phyloP scores from a whole-genome alignment of 257 asterid genomes.

The Vinca minor region DNA sequence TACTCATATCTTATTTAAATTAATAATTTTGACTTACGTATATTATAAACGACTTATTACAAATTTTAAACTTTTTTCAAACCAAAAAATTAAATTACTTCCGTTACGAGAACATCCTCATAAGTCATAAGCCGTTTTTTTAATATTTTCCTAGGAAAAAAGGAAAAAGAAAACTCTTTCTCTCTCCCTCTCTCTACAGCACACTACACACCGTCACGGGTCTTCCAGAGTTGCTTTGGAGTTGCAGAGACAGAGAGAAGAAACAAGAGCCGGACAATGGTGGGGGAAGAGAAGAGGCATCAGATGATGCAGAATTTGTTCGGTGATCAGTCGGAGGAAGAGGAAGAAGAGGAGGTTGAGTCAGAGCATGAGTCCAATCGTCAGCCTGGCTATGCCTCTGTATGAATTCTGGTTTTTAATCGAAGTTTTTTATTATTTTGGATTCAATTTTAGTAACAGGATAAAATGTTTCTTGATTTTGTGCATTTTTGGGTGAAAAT shows the following conservation, averaged over 20 bases:
- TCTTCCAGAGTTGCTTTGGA: not conserved
- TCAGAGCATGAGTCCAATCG: slow-evolving; percentile 94
- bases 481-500: not conserved
- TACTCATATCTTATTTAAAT: no score
- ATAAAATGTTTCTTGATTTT: not conserved
- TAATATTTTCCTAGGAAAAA: no score
- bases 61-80: no score
- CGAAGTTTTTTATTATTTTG: not conserved
- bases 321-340: slow-evolving; percentile 96
- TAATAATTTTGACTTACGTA: no score
- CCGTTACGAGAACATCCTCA: no score
- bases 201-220: not conserved
- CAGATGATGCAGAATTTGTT: slow-evolving; percentile 98
- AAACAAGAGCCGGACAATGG: slow-evolving; percentile 34
- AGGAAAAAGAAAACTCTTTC: no score
- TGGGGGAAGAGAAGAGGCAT: slow-evolving; percentile 94
- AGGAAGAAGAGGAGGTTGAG: slow-evolving; percentile 84
- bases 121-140: no score
- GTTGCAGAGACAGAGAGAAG: not conserved
- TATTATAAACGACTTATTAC: no score
- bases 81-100: no score
- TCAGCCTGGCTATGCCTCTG: slow-evolving; percentile 75
- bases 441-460: not conserved
- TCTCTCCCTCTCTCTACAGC: no score
- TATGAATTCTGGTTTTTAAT: slow-evolving; percentile 19